Evolutionary conservation across 257 asterid species (phyloP), one percentile per base, ranked within the genome.

Genomic region (Fraxinus anomala): DNA sequence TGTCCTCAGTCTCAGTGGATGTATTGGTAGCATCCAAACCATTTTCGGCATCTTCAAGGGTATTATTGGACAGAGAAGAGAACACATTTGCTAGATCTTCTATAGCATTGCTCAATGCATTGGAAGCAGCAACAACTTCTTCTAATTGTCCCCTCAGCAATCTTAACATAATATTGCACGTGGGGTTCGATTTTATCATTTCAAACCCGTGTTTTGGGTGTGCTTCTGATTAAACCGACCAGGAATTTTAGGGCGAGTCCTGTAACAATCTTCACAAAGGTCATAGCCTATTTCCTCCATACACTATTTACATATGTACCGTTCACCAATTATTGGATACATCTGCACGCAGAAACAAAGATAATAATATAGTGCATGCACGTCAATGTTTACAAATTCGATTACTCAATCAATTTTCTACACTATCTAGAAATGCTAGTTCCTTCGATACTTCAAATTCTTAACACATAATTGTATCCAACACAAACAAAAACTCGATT

Each of bases 221-320:
- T 90, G 94, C 73, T 87, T 89, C 82, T 88, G 94, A 72, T 85
- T 90, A 70, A 88, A 90, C 36, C 94, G 83, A 23, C 92, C 92
- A 8, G 91, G 90, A 72, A 85, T 89, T 80, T 84, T 86, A 24
- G 89, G 79, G 73, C 77, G 49, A 33, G 83, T 82, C 3, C 82
- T 76, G 77, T 84, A 82, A 82, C 94, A 88, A 59, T 79, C 88
- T 44, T 77, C 70, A 51, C 94, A 88, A 1, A 90, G 89, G 84
- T 90, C 89, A 31, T 78, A 90, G 9, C 91, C 89, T 12, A 73
- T 72, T 30, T 10, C 4, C 85, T 81, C 94, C 68, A 28, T 56
- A 65, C 92, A 88, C 68, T 90, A 89, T 66, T 83, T 85, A 86
- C 94, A 88, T 80, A 54, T 81, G 90, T 88, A 88, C 68, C 94